Percentiles rank a stretch among this genome's conserved stretches.
Conservation (phyloP, 768 basidiomycete species). For the Baorangia bicolor region DNA sequence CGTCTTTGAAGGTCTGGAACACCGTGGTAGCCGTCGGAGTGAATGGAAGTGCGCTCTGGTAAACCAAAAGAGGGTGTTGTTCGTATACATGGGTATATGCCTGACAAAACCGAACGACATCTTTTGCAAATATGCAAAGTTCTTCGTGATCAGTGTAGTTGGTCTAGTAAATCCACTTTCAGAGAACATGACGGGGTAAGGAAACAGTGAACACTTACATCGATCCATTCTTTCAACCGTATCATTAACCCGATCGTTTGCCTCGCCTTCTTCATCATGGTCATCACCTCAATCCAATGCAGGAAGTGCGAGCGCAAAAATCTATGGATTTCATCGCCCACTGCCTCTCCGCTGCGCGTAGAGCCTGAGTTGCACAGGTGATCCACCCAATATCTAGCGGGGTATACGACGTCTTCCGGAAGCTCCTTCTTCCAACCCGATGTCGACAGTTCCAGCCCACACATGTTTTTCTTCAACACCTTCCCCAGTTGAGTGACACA, state of each 20-base stretch:
- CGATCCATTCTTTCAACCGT: constrained; percentile 27
- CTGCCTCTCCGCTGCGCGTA: neutral
- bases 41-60: constrained; percentile 32
- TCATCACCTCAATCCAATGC: constrained; percentile 36
- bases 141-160: constrained; percentile 10
- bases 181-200: neutral
- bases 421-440: constrained; percentile 14
- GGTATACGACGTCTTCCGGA: constrained; percentile 27
- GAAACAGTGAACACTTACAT: constrained; percentile 11
- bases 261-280: constrained; percentile 30
- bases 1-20: constrained; percentile 29
- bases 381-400: constrained; percentile 30
- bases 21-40: constrained; percentile 27
- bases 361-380: constrained; percentile 25
- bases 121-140: constrained; percentile 21
- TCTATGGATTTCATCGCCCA: constrained; percentile 13
- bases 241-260: constrained; percentile 31
- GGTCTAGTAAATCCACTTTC: constrained; percentile 8
- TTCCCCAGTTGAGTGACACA: constrained; percentile 21
- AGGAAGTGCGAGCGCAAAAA: constrained; percentile 29
- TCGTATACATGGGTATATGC: constrained; percentile 31
- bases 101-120: constrained; percentile 33
- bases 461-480: constrained; percentile 28
- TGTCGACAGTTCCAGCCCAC: constrained; percentile 20
- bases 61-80: constrained; percentile 34